Conservation (phyloP, 2,329 filamentous ascomycete species). For the Xylariaceae sp. region DNA sequence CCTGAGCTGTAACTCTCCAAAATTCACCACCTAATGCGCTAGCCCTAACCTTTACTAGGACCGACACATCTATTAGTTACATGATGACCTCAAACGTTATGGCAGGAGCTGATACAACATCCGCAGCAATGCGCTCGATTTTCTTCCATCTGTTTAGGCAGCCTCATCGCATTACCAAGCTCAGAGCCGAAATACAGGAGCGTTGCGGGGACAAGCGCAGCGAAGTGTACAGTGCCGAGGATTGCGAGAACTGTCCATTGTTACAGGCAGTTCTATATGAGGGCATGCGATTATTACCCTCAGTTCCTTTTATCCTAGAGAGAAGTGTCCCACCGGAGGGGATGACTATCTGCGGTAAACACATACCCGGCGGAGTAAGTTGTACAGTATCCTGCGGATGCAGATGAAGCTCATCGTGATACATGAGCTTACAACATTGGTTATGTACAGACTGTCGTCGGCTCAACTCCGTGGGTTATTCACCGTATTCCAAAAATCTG, state of each 20-base stretch:
- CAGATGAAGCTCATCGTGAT: background rate
- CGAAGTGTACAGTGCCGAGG: constrained; percentile 3
- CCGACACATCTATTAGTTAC: constrained; percentile 9
- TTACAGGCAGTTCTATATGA: constrained; percentile 15
- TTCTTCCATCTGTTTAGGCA: constrained; percentile 11
- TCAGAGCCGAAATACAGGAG: constrained; percentile 7
- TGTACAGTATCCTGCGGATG: background rate
- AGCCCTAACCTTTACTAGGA: background rate
- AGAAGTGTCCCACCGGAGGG: constrained; percentile 10
- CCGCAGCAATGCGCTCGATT: constrained; percentile 8
- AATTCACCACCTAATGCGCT: background rate
- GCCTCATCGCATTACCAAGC: constrained; percentile 2
- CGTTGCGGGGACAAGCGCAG: background rate
- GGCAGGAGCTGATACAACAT: constrained; percentile 17
- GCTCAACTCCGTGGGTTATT: constrained; percentile 11
- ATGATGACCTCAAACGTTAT: constrained; percentile 19
- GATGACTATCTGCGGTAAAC: constrained; percentile 11
- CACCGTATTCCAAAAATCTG: constrained; percentile 7
- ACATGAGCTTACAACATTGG: background rate
- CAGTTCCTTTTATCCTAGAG: constrained; percentile 5
- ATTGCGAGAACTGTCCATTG: constrained; percentile 7
- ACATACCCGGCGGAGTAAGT: constrained; percentile 14
- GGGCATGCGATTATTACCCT: constrained; percentile 4
- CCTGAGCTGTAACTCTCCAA: constrained; percentile 5
- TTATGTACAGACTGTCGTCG: constrained; percentile 10